Percentiles rank a stretch among this genome's conserved stretches.
Evolutionary conservation across 2,329 filamentous ascomycete genomes (phyloP).

Genomic region (Fonsecaea pedrosoi): DNA sequence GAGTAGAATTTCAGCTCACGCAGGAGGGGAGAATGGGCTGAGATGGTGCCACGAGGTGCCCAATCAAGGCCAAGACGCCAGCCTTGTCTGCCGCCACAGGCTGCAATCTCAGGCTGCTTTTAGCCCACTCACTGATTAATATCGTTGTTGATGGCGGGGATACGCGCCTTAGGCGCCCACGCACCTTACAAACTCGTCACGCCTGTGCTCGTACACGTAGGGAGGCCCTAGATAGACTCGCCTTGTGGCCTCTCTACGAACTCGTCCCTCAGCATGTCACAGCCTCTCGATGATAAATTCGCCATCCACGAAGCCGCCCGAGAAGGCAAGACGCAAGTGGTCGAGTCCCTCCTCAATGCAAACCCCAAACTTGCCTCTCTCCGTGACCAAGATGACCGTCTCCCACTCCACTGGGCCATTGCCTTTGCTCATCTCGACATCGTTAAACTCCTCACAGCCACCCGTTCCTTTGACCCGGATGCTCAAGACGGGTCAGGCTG

Average conservation of each 20-base stretch:
- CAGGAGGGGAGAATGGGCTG: neutral
- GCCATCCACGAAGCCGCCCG: slow-evolving; percentile 86
- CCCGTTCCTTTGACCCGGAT: slow-evolving; percentile 40
- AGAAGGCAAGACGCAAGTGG: slow-evolving; percentile 68
- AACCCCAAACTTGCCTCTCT: slow-evolving; percentile 78
- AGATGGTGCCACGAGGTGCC: neutral
- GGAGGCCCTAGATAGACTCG: no score
- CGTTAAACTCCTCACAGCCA: slow-evolving; percentile 65
- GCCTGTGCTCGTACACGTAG: neutral
- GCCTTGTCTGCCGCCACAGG: neutral
- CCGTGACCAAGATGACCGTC: slow-evolving; percentile 82
- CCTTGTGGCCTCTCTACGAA: neutral
- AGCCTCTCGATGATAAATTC: slow-evolving; percentile 63
- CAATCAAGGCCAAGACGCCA: neutral
- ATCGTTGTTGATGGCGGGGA: neutral
- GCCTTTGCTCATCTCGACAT: slow-evolving; percentile 82
- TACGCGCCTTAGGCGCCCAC: neutral
- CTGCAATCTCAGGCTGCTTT: neutral
- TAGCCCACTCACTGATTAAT: neutral
- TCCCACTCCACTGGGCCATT: slow-evolving; percentile 92
- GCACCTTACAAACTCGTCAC: neutral
- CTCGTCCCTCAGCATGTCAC: slow-evolving; percentile 9
- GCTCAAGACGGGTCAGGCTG: slow-evolving; percentile 54
- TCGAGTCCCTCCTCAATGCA: slow-evolving; percentile 42
- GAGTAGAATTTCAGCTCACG: neutral